Base-by-base conservation (phyloP, 1,139 yeast genomes). In the Candida sanyaensis region DNA sequence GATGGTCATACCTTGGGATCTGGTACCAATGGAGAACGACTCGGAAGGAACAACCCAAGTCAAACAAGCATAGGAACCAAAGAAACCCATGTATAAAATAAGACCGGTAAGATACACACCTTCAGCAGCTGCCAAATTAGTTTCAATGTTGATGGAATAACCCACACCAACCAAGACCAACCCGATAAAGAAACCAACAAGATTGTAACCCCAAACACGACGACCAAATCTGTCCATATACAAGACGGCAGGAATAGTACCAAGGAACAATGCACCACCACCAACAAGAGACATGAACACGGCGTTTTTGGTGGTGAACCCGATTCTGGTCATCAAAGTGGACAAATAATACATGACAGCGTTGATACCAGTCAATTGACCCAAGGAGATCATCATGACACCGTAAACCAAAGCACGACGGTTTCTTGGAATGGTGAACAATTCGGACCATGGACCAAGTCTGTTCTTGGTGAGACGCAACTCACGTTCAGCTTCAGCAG, bases 181-280 rank as follows among this genome's bases (percentile, higher is more conserved):
- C 45, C 86, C 87, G 46, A 82, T 55, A 55, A 81, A 74, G 66
- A 81, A 82, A 6, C 83, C 79, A 30, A 80, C 69, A 48, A 80
- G 67, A 46, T 65, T 67, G 55, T 60, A 51, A 43, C 67, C 71
- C 72, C 69, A 75, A 57, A 56, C 73, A 65, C 62, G 74, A 59
- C 88, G 75, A 12, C 87, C 87, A 55, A 80, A 77, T 47, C 68
- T 66, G 62, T 82, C 86, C 85, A 82, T 81, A 64, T 66, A 80
- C 49, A 80, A 58, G 47, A 81, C 76, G 9, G 84, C 86, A 6
- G 87, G 87, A 54, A 82, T 80, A 6, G 86, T 77, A 56, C 86
- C 86, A 17, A 83, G 40, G 49, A 82, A 61, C 46, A 83, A 65
- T 2, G 86, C 69, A 23, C 84, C 86, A 56, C 86, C 86, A 47